Conservation (phyloP, 2,329 filamentous ascomycete genomes). For the Zelopaecilomyces penicillatus region DNA sequence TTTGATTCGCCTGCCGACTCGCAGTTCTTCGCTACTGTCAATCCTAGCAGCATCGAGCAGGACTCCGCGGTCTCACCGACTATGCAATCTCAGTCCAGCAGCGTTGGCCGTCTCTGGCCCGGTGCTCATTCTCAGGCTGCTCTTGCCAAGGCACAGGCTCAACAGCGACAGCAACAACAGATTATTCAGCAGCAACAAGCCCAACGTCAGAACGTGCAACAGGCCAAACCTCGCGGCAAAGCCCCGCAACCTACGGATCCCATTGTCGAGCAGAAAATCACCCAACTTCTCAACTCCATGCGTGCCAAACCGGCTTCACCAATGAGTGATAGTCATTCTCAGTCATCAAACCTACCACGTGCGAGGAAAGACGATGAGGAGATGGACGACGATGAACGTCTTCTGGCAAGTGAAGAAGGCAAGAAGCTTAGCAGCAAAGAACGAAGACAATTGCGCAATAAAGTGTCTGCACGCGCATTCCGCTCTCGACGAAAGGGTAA, state of each 20-base stretch:
- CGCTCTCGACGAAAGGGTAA: conserved; percentile 96
- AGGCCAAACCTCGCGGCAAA: conserved; percentile 39
- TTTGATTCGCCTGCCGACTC: conserved; percentile 39
- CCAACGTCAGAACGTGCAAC: conserved; percentile 40
- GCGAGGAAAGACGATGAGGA: conserved; percentile 92
- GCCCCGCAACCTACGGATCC: conserved; percentile 51
- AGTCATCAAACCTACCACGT: conserved; percentile 60
- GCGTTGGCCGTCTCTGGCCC: conserved; percentile 72
- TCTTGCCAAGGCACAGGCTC: conserved; percentile 61
- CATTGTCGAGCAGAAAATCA: conserved; percentile 85
- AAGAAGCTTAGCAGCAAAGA: conserved; percentile 99
- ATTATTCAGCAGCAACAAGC: conserved; percentile 37
- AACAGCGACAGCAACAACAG: conserved; percentile 60
- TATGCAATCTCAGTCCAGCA: conserved; percentile 43
- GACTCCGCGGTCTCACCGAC: conserved; percentile 39
- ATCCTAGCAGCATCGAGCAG: conserved; percentile 67
- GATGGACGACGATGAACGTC: conserved; percentile 94
- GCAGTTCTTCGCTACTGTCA: conserved; percentile 55
- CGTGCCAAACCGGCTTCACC: conserved; percentile 58
- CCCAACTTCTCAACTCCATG: conserved; percentile 87
- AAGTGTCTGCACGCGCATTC: conserved; percentile 96
- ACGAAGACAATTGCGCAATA: conserved; percentile 93
- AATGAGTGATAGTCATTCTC: conserved; percentile 35
- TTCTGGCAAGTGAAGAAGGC: conserved; percentile 92
- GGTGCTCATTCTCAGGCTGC: conserved; percentile 91